phyloP scores from a whole-genome alignment of 108 stramenopile genomes.

The Nannochloropsis gaditana region DNA sequence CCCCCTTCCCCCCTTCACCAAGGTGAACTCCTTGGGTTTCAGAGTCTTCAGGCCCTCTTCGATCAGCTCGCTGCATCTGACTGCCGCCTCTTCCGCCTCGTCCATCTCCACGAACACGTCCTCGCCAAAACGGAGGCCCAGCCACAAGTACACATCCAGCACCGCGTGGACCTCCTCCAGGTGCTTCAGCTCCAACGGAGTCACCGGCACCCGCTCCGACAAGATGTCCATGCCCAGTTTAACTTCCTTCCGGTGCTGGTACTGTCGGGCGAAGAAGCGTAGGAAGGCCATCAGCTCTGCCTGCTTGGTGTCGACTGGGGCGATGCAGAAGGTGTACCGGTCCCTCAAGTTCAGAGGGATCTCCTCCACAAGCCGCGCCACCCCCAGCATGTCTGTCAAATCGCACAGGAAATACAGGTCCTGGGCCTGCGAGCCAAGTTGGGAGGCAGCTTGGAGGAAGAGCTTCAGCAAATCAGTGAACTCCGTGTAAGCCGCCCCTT shows the following conservation, averaged over 20 bases:
- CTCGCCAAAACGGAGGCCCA: neutral
- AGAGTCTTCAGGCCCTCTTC: neutral
- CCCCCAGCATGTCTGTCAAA: neutral
- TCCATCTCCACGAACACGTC: neutral
- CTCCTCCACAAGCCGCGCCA: neutral
- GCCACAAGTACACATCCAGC: neutral
- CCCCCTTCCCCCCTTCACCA: neutral
- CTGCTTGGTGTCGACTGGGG: constrained; percentile 53
- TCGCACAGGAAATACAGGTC: constrained; percentile 29
- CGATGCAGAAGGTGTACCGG: constrained; percentile 37
- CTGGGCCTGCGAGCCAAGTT: neutral
- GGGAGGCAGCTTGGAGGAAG: neutral
- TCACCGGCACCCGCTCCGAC: neutral
- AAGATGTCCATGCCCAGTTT: neutral
- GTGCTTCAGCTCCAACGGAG: neutral
- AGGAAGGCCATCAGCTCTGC: constrained; percentile 48
- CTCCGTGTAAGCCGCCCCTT: neutral
- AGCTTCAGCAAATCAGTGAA: neutral
- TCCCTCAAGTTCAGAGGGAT: neutral
- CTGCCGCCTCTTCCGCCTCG: neutral
- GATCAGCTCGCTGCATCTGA: neutral
- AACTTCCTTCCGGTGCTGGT: neutral
- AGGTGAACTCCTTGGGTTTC: neutral
- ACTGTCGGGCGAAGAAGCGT: constrained; percentile 51
- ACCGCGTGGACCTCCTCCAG: neutral